A percentile compares a stretch with the other conserved stretches of the same genome.
Conservation (phyloP, 1,139 yeast genomes). For the Sugiyamaella pinicola region DNA sequence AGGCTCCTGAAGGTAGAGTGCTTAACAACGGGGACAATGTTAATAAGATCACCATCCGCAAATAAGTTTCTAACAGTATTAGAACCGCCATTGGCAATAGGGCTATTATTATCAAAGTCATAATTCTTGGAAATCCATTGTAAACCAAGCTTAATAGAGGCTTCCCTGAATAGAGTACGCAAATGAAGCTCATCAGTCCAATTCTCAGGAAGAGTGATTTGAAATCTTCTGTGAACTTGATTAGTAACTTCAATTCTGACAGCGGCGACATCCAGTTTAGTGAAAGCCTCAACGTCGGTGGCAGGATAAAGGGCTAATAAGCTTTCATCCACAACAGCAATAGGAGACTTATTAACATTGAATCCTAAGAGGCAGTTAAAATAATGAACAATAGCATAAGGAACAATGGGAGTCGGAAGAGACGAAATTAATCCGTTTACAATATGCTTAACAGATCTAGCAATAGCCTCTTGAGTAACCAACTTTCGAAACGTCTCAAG, state of each 20-base stretch:
- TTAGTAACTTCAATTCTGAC: conserved; percentile 50
- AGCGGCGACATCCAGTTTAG: conserved; percentile 49
- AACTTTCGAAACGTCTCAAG: conserved; percentile 49
- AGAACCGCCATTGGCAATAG: conserved; percentile 42
- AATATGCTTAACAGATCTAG: conserved; percentile 78
- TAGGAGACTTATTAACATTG: conserved; percentile 50
- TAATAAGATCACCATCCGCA: conserved; percentile 56
- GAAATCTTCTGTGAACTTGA: conserved; percentile 58
- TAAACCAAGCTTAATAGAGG: conserved; percentile 79
- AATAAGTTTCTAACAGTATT: conserved; percentile 39
- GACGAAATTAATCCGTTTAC: conserved; percentile 53
- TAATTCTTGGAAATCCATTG: conserved; percentile 72
- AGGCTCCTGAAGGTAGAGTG: conserved; percentile 67
- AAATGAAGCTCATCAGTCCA: conserved; percentile 46
- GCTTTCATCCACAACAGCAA: conserved; percentile 48
- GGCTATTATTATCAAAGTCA: conserved; percentile 41
- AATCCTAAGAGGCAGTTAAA: conserved; percentile 64
- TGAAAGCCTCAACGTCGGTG: conserved; percentile 48
- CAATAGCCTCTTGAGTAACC: conserved; percentile 67
- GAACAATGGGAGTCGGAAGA: conserved; percentile 58
- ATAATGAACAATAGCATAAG: conserved; percentile 66
- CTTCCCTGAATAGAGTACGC: conserved; percentile 62
- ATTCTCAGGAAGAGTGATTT: conserved; percentile 55
- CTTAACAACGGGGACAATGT: conserved; percentile 73
- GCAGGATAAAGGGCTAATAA: conserved; percentile 50